These are phyloP conservation scores for Metschnikowia baotianmanensis DNA, from an alignment of 805 yeast genomes.

Conservation along the genomic window DNA sequence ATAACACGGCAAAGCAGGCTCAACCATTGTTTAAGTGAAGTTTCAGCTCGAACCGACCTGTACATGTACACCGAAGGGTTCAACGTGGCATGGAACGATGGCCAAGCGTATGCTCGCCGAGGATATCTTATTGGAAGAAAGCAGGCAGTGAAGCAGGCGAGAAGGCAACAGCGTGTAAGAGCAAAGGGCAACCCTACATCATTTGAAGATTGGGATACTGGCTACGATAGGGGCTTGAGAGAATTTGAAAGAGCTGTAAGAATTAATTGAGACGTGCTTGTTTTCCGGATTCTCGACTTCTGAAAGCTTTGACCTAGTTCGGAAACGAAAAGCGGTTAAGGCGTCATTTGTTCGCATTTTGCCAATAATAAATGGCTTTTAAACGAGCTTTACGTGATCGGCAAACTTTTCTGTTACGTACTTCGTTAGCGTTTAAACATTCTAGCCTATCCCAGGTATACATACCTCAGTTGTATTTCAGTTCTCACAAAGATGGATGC, in stretches of 20 bases:
- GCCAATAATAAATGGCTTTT: no score
- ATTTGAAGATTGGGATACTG: constrained; percentile 89
- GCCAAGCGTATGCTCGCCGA: constrained; percentile 59
- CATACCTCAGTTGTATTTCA: no score
- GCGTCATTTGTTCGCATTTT: no score
- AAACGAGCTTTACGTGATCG: no score
- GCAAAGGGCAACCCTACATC: constrained; percentile 53
- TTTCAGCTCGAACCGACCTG: constrained; percentile 66
- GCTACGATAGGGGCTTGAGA: constrained; percentile 62
- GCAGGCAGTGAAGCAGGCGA: constrained; percentile 49
- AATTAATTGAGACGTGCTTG: background rate
- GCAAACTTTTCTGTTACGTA: no score
- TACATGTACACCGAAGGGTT: constrained; percentile 81
- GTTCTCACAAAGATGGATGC: no score
- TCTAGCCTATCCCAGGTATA: no score
- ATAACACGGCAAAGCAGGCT: constrained; percentile 35
- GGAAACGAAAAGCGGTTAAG: no score
- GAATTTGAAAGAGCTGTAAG: constrained; percentile 28
- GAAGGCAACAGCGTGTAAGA: constrained; percentile 59
- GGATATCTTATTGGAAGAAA: constrained; percentile 73
- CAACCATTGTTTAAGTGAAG: constrained; percentile 21
- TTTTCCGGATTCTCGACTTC: no score
- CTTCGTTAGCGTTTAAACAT: no score
- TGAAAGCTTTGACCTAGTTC: no score
- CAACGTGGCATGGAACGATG: constrained; percentile 70